Evolutionary conservation across 805 yeast species (phyloP).

Genomic region (Kodamaea neixiangensis): DNA sequence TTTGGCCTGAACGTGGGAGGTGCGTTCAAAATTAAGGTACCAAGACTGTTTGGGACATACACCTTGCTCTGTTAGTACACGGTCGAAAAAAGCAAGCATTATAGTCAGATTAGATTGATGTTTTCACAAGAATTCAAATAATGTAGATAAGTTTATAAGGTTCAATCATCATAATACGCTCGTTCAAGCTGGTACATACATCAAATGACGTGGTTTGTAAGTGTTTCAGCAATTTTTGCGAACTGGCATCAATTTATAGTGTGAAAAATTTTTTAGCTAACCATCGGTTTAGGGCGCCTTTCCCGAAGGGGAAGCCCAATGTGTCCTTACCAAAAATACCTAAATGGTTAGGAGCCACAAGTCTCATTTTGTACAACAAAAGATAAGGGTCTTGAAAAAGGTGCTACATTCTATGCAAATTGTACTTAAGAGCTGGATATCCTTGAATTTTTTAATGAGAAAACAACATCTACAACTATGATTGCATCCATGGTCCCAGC

Average conservation of each 20-base stretch:
- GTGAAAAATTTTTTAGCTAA: neutral
- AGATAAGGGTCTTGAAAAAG: conserved; percentile 2
- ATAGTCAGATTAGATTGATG: conserved; percentile 8
- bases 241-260: neutral
- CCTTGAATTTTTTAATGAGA: neutral
- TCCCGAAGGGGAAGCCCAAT: neutral
- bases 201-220: conserved; percentile 20
- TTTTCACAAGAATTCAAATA: conserved; percentile 15
- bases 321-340: neutral
- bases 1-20: neutral
- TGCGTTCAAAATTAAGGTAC: neutral
- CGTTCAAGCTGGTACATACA: conserved; percentile 1
- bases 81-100: neutral
- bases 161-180: conserved; percentile 7
- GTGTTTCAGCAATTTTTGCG: conserved; percentile 3
- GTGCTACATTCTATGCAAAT: neutral
- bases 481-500: neutral
- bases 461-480: neutral
- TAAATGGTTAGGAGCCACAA: neutral
- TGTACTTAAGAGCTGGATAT: neutral
- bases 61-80: neutral
- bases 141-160: conserved; percentile 18
- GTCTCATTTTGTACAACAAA: neutral
- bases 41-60: neutral
- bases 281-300: neutral